Evolutionary conservation across 2,329 filamentous ascomycete species (phyloP).

Genomic region (Neonectria neomacrospora): DNA sequence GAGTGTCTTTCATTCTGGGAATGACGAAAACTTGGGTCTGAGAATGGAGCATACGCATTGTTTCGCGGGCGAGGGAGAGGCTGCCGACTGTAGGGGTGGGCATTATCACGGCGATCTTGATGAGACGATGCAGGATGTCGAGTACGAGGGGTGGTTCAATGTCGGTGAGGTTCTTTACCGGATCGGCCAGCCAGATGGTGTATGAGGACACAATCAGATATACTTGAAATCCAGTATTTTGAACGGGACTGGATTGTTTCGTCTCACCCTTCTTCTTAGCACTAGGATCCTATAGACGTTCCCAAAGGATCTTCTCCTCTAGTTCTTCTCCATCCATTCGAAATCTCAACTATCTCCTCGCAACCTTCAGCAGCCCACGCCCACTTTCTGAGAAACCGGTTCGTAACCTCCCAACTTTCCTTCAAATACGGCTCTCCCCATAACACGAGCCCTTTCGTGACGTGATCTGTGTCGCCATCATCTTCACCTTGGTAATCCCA

Average conservation of each 20-base stretch:
- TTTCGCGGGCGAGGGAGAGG: conserved; percentile 45
- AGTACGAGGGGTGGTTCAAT: conserved; percentile 61
- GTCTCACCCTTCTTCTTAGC: neutral
- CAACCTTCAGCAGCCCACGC: conserved; percentile 22
- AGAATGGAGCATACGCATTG: conserved; percentile 61
- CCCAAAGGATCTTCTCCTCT: conserved; percentile 15
- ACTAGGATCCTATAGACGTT: neutral
- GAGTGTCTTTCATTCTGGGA: conserved; percentile 55
- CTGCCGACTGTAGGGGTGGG: conserved; percentile 49
- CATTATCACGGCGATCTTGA: conserved; percentile 58
- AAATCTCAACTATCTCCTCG: conserved; percentile 12
- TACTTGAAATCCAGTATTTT: too few species aligned
- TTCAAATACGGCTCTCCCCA: conserved; percentile 28
- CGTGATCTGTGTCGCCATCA: neutral
- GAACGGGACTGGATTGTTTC: neutral
- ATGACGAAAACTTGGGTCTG: conserved; percentile 50
- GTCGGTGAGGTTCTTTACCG: conserved; percentile 54
- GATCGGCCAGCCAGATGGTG: conserved; percentile 45
- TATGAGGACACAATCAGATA: neutral
- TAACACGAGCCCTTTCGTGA: conserved; percentile 17
- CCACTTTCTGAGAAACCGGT: conserved; percentile 21
- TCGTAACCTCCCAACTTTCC: conserved; percentile 26
- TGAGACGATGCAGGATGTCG: conserved; percentile 46
- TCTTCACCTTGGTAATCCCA: neutral
- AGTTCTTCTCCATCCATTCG: conserved; percentile 20